Evolutionary conservation across 2,329 filamentous ascomycete genomes (phyloP), one percentile per base, ranked within the genome.

Genomic region (Ophiosphaerella korrae): DNA sequence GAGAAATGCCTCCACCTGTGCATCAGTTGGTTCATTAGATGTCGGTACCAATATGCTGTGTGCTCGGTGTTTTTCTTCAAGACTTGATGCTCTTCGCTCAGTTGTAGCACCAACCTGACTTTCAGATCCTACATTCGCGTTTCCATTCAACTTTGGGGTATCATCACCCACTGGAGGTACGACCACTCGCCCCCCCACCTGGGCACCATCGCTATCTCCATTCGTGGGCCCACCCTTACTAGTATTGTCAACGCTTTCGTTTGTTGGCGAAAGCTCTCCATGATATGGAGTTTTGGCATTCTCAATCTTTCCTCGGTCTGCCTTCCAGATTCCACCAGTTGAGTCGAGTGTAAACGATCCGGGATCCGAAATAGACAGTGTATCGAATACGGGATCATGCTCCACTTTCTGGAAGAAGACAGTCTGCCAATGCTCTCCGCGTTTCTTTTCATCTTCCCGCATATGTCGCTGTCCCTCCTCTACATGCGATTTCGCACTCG

Each of bases 401-500:
- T 61, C 49, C 9, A 70, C 67, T 42, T 62, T 64, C 13, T 61
- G 62, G 56, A 78, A 79, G 57, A 79, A 80, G 12, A 77, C 42
- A 12, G 62, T 57, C 44, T 70, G 48, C 74, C 77, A 80, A 3
- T 59, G 53, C 41, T 68, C 63, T 21, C 75, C 74, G 26, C 60
- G 58, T 2, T 62, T 65, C 43, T 72, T 62, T 41, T 76, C 68
- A 16, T 72, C 65, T 52, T 73, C 74, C 12, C 77, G 66, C 71
- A 79, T 68, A 46, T 70, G 64, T 29, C 76, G 63, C 51, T 79
- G 77, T 2, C 70, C 72, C 42, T 77, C 51, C 41, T 74, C 72
- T 11, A 74, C 43, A 1, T 57, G 52, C 2, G 62, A 64, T 36
- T 75, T 75, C 7, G 63, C 66, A 31, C 69, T 54, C 3, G 57